Evolutionary conservation across 192 early-diverging fungal species (phyloP), one percentile per base, ranked within the genome.

Genomic region (Dissophora ornata): DNA sequence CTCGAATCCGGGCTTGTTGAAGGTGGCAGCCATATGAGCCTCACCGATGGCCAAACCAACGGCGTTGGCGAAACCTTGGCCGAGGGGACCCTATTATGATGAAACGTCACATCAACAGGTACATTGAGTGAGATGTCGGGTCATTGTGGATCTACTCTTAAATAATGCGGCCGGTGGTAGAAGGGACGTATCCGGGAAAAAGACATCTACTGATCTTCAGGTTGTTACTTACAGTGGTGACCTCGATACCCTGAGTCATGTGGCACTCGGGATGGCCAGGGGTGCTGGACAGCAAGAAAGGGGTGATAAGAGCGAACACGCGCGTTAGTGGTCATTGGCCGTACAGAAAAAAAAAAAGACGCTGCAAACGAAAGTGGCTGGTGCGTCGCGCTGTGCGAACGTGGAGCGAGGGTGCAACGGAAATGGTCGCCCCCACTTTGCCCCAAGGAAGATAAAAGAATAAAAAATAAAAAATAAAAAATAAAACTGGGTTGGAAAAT

Each of bases 261-360:
- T 90, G 88, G 73, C 85, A 81, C 85, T 99, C 97, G 30, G 97
- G 97, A 75, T 99, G 97, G 7, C 97, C 97, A 30, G 97, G 97
- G 59, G 96, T 97, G 74, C 92, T 94, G 67, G 49, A 48, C 40
- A 63, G 68, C 41, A 69, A 38, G 55, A 34, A 26, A 47, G 16
- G 6, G 15, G 44, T n/a, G 13, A 45, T 16, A 28, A 33, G 38
- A 40, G 19, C 30, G 6, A 57, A 34, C 55, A 38, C 36, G 36
- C 36, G 33, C 18, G 8, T 33, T 46, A 18, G 19, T 61, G 26
- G 26, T 33, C 18, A 18, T 60, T 9, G n/a, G 4, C n/a, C 30
- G 48, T 47, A 11, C 19, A 16, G 30, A 42, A 28, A 44, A 50
- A 46, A 34, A 41, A 26, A 54, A 33, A 11, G 22, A 34, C 2